phyloP scores from a whole-genome alignment of 352 stramenopile species.

The Phytopythium boreale region DNA sequence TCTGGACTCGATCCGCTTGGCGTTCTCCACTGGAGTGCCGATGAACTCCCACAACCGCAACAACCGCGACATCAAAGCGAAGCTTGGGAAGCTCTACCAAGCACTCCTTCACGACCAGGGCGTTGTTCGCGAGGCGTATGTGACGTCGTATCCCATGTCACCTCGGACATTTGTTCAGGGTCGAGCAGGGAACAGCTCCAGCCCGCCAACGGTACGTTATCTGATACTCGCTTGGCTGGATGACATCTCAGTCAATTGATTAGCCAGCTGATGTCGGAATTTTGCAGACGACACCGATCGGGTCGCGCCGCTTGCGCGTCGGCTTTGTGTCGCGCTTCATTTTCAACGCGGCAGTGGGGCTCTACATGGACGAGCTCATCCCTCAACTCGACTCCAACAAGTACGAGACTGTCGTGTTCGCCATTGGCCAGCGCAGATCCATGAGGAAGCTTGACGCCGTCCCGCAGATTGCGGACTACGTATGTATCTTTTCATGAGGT shows the following conservation, averaged over 20 bases:
- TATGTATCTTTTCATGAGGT: constrained; percentile 4
- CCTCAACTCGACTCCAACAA: constrained; percentile 44
- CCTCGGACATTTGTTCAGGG: not conserved
- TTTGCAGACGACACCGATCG: constrained; percentile 14
- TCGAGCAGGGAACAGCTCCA: not conserved
- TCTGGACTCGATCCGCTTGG: constrained; percentile 50
- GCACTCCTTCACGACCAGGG: constrained; percentile 34
- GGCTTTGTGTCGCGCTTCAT: constrained; percentile 71
- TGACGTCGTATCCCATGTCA: constrained; percentile 41
- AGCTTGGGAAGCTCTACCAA: constrained; percentile 51
- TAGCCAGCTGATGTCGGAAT: not conserved
- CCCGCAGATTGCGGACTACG: constrained; percentile 51
- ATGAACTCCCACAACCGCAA: constrained; percentile 68
- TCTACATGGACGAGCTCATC: constrained; percentile 69
- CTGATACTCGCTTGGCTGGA: not conserved
- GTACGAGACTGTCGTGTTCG: constrained; percentile 74
- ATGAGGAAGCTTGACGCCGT: constrained; percentile 42
- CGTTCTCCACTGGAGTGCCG: constrained; percentile 53
- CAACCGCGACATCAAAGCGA: constrained; percentile 57
- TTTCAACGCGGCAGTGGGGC: constrained; percentile 40
- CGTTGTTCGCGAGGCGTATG: constrained; percentile 35
- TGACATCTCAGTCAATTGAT: not conserved
- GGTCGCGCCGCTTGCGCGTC: constrained; percentile 38
- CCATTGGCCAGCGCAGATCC: constrained; percentile 53
- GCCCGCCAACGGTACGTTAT: not conserved